phyloP scores from a whole-genome alignment of 2,329 filamentous ascomycete genomes.

The Fusarium equiseti region DNA sequence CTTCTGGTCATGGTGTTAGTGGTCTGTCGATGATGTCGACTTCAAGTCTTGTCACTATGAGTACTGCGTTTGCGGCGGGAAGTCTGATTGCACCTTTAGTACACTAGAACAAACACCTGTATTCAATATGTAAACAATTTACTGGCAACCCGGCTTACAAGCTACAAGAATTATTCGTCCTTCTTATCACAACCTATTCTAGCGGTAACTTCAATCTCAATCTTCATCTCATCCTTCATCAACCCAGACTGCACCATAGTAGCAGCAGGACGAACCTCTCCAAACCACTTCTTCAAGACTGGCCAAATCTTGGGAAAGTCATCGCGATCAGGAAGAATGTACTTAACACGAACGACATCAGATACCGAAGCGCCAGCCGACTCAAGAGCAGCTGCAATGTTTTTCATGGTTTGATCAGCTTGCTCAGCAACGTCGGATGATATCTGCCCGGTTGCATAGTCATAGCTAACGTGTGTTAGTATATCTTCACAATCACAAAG shows the following conservation, averaged over 20 bases:
- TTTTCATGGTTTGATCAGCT: slow-evolving; percentile 62
- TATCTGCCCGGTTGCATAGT: slow-evolving; percentile 62
- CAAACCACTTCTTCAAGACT: slow-evolving; percentile 63
- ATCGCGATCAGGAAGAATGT: slow-evolving; percentile 62
- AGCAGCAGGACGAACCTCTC: slow-evolving; percentile 63
- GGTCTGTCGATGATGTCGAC: slow-evolving; percentile 72
- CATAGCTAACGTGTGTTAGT: slow-evolving; percentile 55
- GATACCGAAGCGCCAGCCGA: slow-evolving; percentile 58
- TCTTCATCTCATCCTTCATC: slow-evolving; percentile 63
- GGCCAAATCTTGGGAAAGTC: slow-evolving; percentile 64
- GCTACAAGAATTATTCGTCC: not conserved
- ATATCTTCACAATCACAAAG: not conserved
- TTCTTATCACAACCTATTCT: slow-evolving; percentile 46
- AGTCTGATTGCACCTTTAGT: slow-evolving; percentile 47
- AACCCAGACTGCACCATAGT: slow-evolving; percentile 65
- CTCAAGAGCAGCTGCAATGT: slow-evolving; percentile 60
- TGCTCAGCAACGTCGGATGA: slow-evolving; percentile 60
- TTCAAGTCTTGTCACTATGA: slow-evolving; percentile 72
- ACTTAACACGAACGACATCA: slow-evolving; percentile 65
- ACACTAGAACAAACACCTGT: slow-evolving; percentile 30
- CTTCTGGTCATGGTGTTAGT: slow-evolving; percentile 76
- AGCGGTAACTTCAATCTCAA: slow-evolving; percentile 60
- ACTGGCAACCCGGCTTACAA: accelerated
- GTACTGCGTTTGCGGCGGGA: slow-evolving; percentile 67
- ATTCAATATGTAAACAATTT: not conserved